phyloP scores from a whole-genome alignment of 306 rosid genomes.

The Clitoria ternatea region DNA sequence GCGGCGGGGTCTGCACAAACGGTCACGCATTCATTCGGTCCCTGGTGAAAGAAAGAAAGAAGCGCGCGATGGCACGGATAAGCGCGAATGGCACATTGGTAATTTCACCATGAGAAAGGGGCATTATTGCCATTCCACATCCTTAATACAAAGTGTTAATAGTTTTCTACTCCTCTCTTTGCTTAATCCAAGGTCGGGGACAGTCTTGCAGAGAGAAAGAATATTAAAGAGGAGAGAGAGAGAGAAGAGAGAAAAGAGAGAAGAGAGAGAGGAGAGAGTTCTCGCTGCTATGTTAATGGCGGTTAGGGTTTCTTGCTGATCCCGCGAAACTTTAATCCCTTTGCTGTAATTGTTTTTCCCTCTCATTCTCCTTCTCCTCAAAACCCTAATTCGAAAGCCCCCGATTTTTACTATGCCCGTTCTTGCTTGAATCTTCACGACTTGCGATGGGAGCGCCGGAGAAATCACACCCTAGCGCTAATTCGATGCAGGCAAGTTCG shows the following conservation, averaged over 20 bases:
- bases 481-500: slow-evolving; percentile 85
- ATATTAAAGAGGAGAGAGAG: slow-evolving; percentile 26
- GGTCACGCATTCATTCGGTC: background rate
- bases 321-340: slow-evolving; percentile 39
- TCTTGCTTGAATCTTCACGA: slow-evolving; percentile 29
- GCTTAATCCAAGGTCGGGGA: slow-evolving; percentile 44
- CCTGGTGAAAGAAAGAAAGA: slow-evolving; percentile 13
- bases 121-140: slow-evolving; percentile 14
- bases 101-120: slow-evolving; percentile 29
- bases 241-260: slow-evolving; percentile 5
- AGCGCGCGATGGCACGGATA: slow-evolving; percentile 28
- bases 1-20: background rate
- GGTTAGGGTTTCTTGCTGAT: slow-evolving; percentile 79
- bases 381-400: slow-evolving; percentile 63
- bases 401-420: slow-evolving; percentile 26
- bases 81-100: slow-evolving; percentile 26
- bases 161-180: slow-evolving; percentile 26
- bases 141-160: slow-evolving; percentile 21
- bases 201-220: slow-evolving; percentile 36
- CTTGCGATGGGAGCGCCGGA: slow-evolving; percentile 85
- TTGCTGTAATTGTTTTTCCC: slow-evolving; percentile 22
- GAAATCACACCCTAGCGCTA: slow-evolving; percentile 63
- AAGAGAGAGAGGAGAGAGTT: slow-evolving; percentile 25
- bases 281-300: slow-evolving; percentile 55
- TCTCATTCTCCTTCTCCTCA: slow-evolving; percentile 31